phyloP scores from a whole-genome alignment of 768 basidiomycete species.

The Auriculariales sp. region DNA sequence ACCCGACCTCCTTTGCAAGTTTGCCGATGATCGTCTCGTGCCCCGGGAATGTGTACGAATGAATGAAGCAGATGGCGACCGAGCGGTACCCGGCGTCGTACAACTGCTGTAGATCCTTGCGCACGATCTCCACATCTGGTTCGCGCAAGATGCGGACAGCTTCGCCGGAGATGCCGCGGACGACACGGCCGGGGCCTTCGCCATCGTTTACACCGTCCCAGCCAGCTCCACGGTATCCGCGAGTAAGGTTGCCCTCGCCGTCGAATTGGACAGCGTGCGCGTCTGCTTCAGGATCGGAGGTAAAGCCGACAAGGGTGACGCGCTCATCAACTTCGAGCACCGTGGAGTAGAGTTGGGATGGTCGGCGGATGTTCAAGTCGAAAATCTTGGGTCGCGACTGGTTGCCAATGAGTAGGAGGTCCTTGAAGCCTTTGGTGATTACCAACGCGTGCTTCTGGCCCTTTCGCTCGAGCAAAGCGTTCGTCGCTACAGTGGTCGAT shows the following conservation, averaged over 20 bases:
- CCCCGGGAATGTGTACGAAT: slow-evolving; percentile 83
- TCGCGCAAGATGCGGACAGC: slow-evolving; percentile 70
- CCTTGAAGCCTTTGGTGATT: slow-evolving; percentile 84
- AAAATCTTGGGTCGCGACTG: slow-evolving; percentile 92
- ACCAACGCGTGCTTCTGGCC: slow-evolving; percentile 83
- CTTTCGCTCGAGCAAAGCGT: slow-evolving; percentile 88
- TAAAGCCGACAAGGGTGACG: slow-evolving; percentile 87
- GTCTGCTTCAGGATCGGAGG: slow-evolving; percentile 72
- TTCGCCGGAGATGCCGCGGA: slow-evolving; percentile 75
- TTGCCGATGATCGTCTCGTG: slow-evolving; percentile 66
- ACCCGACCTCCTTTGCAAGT: slow-evolving; percentile 70
- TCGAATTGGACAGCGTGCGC: slow-evolving; percentile 67
- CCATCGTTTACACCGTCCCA: slow-evolving; percentile 58
- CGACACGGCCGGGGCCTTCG: slow-evolving; percentile 69
- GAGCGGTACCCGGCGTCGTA: slow-evolving; percentile 77
- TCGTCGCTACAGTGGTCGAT: slow-evolving; percentile 92
- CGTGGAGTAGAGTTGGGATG: slow-evolving; percentile 57
- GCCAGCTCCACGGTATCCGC: slow-evolving; percentile 63
- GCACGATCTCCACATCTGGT: slow-evolving; percentile 44
- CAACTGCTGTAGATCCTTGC: slow-evolving; percentile 48
- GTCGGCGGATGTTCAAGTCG: slow-evolving; percentile 77
- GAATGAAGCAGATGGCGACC: slow-evolving; percentile 76
- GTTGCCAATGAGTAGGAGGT: slow-evolving; percentile 85
- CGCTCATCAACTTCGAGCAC: slow-evolving; percentile 80
- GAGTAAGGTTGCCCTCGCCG: slow-evolving; percentile 46